These are phyloP conservation scores for Straminergon stramineum DNA, from an alignment of 225 moss, liverwort and hornwort genomes.

Conservation along the genomic window DNA sequence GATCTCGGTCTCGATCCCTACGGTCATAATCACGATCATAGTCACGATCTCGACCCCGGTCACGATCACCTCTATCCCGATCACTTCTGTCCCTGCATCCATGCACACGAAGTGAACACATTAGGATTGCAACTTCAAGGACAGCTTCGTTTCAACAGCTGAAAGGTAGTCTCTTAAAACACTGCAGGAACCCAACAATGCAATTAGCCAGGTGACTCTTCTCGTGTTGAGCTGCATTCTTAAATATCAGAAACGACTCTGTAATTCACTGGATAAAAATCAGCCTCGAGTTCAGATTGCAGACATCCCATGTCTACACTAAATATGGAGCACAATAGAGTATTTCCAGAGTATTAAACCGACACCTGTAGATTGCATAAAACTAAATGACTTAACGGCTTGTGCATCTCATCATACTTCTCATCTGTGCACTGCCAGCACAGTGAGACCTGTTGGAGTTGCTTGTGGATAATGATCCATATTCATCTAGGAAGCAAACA, in stretches of 20 bases:
- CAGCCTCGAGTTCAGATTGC: background rate
- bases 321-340: background rate
- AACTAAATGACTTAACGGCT: background rate
- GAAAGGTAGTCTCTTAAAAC: background rate
- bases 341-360: background rate
- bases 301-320: background rate
- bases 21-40: slow-evolving; percentile 53
- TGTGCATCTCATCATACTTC: slow-evolving; percentile 63
- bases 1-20: slow-evolving; percentile 52
- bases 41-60: slow-evolving; percentile 73
- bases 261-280: background rate
- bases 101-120: background rate
- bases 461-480: slow-evolving; percentile 15
- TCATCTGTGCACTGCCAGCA: slow-evolving; percentile 59
- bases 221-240: background rate
- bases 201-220: background rate
- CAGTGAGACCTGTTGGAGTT: slow-evolving; percentile 57
- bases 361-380: background rate
- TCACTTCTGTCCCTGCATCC: slow-evolving; percentile 58
- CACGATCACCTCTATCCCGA: slow-evolving; percentile 40
- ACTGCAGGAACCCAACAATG: background rate
- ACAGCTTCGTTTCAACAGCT: background rate
- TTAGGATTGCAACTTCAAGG: background rate
- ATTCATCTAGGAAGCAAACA: slow-evolving; percentile 39
- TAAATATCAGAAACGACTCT: background rate